Conservation (phyloP, 345 rosid species). For the Limnanthes douglasii region DNA sequence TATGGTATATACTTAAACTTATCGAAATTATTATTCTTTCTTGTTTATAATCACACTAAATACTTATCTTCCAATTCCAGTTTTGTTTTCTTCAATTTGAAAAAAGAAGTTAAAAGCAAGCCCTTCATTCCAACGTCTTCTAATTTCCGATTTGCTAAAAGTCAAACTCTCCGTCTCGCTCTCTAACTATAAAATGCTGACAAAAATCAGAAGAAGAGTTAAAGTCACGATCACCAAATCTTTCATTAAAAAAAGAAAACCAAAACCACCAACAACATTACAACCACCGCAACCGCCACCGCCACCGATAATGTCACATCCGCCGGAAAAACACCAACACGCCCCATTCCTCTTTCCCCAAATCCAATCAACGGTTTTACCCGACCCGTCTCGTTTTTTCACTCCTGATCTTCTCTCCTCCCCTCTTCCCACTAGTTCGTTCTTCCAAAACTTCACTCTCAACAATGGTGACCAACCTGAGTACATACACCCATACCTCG, state of each 20-base stretch:
- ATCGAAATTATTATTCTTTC: no score
- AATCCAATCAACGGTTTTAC: constrained; percentile 44
- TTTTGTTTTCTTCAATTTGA: no score
- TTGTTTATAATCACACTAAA: no score
- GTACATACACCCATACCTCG: constrained; percentile 83
- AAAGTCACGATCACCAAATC: constrained; percentile 13
- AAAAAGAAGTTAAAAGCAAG: background rate
- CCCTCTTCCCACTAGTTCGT: constrained; percentile 82
- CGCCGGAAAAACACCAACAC: constrained; percentile 7
- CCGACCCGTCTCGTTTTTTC: constrained; percentile 77
- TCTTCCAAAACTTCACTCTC: constrained; percentile 86
- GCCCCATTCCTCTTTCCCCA: constrained; percentile 56
- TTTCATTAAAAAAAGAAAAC: constrained; percentile 16
- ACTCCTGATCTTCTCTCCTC: constrained; percentile 44
- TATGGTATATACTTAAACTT: no score
- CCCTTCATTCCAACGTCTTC: background rate
- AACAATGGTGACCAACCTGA: constrained; percentile 74
- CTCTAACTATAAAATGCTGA: constrained; percentile 17
- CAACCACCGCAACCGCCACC: constrained; percentile 13
- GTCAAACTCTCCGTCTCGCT: background rate
- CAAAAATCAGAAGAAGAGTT: constrained; percentile 16
- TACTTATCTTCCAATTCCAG: no score
- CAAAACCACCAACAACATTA: background rate
- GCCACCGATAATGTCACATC: constrained; percentile 10
- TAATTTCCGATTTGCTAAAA: constrained; percentile 1